A percentile compares a stretch with the other conserved stretches of the same genome.
Conservation (phyloP, 208 protist genomes). For the Novymonas esmeraldas region DNA sequence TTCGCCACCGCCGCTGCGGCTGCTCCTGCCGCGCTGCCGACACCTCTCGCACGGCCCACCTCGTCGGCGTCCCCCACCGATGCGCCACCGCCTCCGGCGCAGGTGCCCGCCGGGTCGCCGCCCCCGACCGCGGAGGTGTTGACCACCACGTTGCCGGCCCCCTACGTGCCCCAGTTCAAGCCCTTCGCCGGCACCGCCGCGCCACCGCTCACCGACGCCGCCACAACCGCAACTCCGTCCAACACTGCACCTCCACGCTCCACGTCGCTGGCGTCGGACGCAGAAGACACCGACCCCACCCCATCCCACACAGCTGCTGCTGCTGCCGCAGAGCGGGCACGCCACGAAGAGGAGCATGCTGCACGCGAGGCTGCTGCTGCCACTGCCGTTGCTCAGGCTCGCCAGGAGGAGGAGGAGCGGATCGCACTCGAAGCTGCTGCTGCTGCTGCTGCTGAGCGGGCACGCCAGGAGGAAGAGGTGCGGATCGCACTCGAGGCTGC, state of each 20-base stretch:
- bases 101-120: background rate
- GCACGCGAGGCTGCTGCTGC: conserved; percentile 2
- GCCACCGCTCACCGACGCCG: too few relatives aligned
- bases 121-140: too few relatives aligned
- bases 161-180: conserved; percentile 4
- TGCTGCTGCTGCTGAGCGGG: background rate
- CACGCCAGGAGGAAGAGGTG: background rate
- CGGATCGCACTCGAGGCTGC: background rate
- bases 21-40: background rate
- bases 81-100: too few relatives aligned
- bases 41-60: too few relatives aligned
- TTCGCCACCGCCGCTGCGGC: background rate
- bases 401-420: background rate
- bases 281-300: too few relatives aligned
- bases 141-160: background rate
- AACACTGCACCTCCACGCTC: background rate
- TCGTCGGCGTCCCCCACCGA: background rate
- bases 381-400: conserved; percentile 3
- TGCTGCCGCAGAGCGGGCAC: conserved; percentile 16
- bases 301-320: too few relatives aligned
- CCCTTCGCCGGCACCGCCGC: background rate
- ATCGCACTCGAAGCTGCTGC: background rate
- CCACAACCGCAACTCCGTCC: background rate
- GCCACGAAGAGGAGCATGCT: conserved; percentile 7
- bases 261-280: too few relatives aligned